Evolutionary conservation across 2,329 filamentous ascomycete genomes (phyloP).

Genomic region (Stagonosporopsis chrysanthemi): DNA sequence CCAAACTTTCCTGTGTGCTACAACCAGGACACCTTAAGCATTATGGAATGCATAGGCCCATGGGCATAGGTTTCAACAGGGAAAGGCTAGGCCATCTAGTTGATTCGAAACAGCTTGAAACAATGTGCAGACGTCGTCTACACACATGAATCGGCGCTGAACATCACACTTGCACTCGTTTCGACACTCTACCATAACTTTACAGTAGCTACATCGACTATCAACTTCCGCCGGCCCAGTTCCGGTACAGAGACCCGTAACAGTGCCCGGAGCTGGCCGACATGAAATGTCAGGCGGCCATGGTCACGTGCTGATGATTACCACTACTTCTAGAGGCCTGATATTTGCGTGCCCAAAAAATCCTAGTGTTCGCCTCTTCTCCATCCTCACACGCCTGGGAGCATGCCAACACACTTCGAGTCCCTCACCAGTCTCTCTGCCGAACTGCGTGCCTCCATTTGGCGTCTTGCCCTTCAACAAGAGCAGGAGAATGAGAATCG

Average conservation of each 20-base stretch:
- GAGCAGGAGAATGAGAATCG: background rate
- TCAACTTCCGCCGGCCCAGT: background rate
- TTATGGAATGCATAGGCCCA: conserved; percentile 1
- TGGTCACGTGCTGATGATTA: background rate
- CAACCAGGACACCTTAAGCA: background rate
- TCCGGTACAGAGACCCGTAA: background rate
- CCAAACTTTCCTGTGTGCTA: background rate
- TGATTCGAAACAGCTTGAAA: conserved; percentile 17
- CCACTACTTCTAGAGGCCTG: too few relatives aligned
- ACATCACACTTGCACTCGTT: background rate
- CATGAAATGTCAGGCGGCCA: background rate
- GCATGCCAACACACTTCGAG: background rate
- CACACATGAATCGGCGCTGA: background rate
- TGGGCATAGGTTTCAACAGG: background rate
- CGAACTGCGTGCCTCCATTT: conserved; percentile 5
- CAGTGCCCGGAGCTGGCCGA: background rate
- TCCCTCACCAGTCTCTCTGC: conserved; percentile 7
- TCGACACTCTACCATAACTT: background rate
- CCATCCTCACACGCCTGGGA: background rate
- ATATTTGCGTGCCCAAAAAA: background rate
- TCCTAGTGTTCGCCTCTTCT: background rate
- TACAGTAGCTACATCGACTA: background rate
- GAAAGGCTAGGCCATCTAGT: background rate
- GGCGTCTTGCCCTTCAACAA: background rate
- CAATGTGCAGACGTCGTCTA: background rate